Percentiles rank a stretch among this genome's conserved stretches.
Conservation (phyloP, 805 yeast species). For the Wickerhamiella kurtzmanii region DNA sequence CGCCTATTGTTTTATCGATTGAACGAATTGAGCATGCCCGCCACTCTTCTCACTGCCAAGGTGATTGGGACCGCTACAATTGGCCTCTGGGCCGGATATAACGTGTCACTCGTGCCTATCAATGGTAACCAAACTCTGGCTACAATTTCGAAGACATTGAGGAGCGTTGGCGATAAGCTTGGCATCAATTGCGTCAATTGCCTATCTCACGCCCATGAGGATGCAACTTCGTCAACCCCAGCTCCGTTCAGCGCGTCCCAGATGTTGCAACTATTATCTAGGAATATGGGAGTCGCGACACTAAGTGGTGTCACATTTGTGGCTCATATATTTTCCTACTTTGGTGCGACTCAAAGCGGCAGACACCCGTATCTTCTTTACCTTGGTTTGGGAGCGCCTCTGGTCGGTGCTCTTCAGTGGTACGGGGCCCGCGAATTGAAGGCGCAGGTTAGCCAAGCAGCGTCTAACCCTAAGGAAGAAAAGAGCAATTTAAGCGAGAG, state of each 20-base stretch:
- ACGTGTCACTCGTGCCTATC: conserved; percentile 15
- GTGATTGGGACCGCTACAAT: conserved; percentile 26
- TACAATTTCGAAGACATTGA: conserved; percentile 1
- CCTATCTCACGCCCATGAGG: background rate
- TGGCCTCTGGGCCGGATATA: conserved; percentile 26
- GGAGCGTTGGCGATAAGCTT: conserved; percentile 9
- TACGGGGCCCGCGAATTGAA: conserved; percentile 18
- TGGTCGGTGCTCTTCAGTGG: conserved; percentile 19
- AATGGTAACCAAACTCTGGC: background rate
- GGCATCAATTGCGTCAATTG: background rate
- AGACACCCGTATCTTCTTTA: conserved; percentile 27
- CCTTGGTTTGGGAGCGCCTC: conserved; percentile 24
- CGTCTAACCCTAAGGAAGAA: conserved; percentile 2
- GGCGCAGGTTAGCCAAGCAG: conserved; percentile 7
- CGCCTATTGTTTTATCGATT: background rate
- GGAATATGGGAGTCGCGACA: conserved; percentile 7
- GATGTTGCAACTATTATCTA: background rate
- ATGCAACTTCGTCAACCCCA: background rate
- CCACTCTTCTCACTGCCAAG: conserved; percentile 22
- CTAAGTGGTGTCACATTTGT: conserved; percentile 17
- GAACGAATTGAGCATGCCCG: conserved; percentile 8
- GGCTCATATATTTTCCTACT: conserved; percentile 20
- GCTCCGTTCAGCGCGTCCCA: background rate
- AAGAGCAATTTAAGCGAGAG: conserved; percentile 11
- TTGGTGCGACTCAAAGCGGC: conserved; percentile 18